Conservation (phyloP, 2,329 filamentous ascomycete genomes). For the Drechslera avenae region DNA sequence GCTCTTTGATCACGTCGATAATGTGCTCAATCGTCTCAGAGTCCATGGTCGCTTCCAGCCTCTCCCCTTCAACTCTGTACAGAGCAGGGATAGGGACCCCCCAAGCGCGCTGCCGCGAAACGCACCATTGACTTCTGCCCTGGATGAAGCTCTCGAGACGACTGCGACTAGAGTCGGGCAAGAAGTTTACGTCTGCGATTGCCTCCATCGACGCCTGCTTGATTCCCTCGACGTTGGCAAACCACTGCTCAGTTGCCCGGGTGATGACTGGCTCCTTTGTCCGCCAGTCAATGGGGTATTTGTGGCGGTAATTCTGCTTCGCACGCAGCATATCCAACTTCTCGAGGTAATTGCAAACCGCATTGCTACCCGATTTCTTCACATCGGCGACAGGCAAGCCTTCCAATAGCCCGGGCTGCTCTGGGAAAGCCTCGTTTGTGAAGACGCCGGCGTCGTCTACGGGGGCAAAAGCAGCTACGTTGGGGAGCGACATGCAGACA, state of each 20-base stretch:
- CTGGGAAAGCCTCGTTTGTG: slow-evolving; percentile 77
- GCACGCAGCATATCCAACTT: slow-evolving; percentile 62
- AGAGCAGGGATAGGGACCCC: slow-evolving; percentile 94
- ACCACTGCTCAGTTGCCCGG: slow-evolving; percentile 95
- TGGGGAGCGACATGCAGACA: slow-evolving; percentile 67
- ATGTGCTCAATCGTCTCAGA: slow-evolving; percentile 82
- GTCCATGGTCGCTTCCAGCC: slow-evolving; percentile 72
- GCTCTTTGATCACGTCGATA: slow-evolving; percentile 74
- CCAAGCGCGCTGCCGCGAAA: slow-evolving; percentile 94
- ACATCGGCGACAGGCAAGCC: slow-evolving; percentile 74
- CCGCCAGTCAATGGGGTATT: slow-evolving; percentile 98
- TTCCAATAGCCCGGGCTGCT: slow-evolving; percentile 67
- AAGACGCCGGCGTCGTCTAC: slow-evolving; percentile 83
- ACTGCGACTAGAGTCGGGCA: slow-evolving; percentile 74
- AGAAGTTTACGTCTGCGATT: slow-evolving; percentile 74
- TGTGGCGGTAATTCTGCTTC: slow-evolving; percentile 77
- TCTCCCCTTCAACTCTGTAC: slow-evolving; percentile 70
- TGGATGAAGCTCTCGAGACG: slow-evolving; percentile 85
- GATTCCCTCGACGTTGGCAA: slow-evolving; percentile 86
- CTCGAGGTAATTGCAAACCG: slow-evolving; percentile 71
- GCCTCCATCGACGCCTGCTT: slow-evolving; percentile 74
- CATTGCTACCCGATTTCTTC: slow-evolving; percentile 59
- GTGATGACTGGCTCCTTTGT: slow-evolving; percentile 92
- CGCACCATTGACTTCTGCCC: slow-evolving; percentile 94
- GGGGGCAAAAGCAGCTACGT: slow-evolving; percentile 76